Base-by-base conservation (phyloP, 2,329 filamentous ascomycete genomes). In the Fusarium napiforme region DNA sequence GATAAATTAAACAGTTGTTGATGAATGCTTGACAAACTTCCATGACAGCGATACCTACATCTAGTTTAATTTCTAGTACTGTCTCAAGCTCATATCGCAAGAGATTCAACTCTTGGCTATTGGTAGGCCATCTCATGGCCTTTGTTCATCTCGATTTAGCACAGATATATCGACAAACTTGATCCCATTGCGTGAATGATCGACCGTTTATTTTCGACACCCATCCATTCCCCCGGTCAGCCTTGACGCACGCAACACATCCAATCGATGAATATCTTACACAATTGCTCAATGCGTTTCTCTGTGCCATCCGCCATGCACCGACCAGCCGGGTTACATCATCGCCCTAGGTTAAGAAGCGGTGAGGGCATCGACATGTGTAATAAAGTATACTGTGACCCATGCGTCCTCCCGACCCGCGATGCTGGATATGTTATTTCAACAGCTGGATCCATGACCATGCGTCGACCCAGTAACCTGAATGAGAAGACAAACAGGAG, bases 391-490 rank as follows among this genome's bases (percentile, higher is more conserved):
- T 56, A 40, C 32, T 60, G 40, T 23, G 36, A 64, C 53, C 65
- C 66, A 72, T 74, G 75, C 64, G 52, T 72, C 62, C 67, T 67
- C 36, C 72, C 67, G 73, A 72, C 63, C 71, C 67, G 66, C 57
- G 55, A 71, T 69, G 43, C 64, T 59, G 42, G 42, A 59, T 59
- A 64, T 69, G 47, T 69, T 58, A 69, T 64, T 60, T 67, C 65
- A 74, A 58, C 63, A 62, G 37, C 66, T 71, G 55, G 49, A 61
- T 67, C 67, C 64, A 64, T 60, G 56, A 55, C 55, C 61, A 56
- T 58, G 64, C 69, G 75, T 77, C 75, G 75, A 75, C 75, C 75
- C 69, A 76, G 75, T 77, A 77, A 77, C 75, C 53, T 60, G 26
- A 45, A 60, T 60, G 58, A 21, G 32, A 69, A 60, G 64, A 52